Percentiles rank a stretch among this genome's conserved stretches.
Conservation (phyloP, 2,329 filamentous ascomycete species). For the Kalmusia sp. region DNA sequence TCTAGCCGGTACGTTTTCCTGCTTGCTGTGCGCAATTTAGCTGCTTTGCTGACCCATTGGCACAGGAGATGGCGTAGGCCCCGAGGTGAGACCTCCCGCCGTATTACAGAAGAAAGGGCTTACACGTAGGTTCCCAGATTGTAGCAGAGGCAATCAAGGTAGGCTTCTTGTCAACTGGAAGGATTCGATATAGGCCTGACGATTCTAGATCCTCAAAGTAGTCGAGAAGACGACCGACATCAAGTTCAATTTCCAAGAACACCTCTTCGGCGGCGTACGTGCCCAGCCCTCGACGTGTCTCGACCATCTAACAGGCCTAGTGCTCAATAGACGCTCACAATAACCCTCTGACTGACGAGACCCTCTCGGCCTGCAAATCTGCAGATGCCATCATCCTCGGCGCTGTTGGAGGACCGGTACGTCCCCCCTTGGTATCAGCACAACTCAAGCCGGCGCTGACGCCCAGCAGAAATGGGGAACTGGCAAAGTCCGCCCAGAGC, state of each 20-base stretch:
- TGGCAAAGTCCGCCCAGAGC: slow-evolving; percentile 84
- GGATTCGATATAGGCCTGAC: slow-evolving; percentile 8
- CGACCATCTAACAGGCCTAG: slow-evolving; percentile 54
- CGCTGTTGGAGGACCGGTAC: slow-evolving; percentile 88
- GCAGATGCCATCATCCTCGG: slow-evolving; percentile 92
- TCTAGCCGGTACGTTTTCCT: slow-evolving; percentile 43
- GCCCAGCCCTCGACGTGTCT: neutral
- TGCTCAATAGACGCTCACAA: slow-evolving; percentile 87
- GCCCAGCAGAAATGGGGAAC: slow-evolving; percentile 83
- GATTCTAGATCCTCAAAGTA: slow-evolving; percentile 74
- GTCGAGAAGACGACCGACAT: slow-evolving; percentile 77
- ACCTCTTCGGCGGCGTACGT: slow-evolving; percentile 90
- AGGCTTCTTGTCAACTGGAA: slow-evolving; percentile 31
- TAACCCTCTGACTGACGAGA: slow-evolving; percentile 79
- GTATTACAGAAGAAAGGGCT: slow-evolving; percentile 18
- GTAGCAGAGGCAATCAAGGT: slow-evolving; percentile 87
- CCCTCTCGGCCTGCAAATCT: slow-evolving; percentile 80
- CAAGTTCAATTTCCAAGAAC: slow-evolving; percentile 88
- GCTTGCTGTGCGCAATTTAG: neutral
- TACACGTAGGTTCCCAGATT: slow-evolving; percentile 63
- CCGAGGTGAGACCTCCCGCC: slow-evolving; percentile 42
- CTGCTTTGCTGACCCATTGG: slow-evolving; percentile 24
- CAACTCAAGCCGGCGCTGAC: slow-evolving; percentile 14
- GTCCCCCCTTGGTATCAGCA: slow-evolving; percentile 21
- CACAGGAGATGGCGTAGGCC: slow-evolving; percentile 50